phyloP scores from a whole-genome alignment of 305 asterid species.

The Fraxinus xanthoxyloides region DNA sequence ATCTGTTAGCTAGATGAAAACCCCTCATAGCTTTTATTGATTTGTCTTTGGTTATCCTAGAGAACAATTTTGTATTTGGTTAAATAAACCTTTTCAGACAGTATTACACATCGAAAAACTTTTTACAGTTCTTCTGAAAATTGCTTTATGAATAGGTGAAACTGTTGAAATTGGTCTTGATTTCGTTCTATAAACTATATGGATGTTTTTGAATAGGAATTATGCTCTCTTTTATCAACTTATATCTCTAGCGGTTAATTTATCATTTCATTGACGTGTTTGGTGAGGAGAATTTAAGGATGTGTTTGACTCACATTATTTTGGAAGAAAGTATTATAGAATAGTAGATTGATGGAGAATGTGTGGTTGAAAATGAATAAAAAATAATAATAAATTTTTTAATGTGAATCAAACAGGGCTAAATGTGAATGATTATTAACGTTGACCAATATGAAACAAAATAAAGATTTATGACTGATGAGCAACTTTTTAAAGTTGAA shows the following conservation, averaged over 20 bases:
- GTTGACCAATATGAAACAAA: too few relatives aligned
- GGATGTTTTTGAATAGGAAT: background rate
- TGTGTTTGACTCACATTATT: too few relatives aligned
- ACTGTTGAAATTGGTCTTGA: background rate
- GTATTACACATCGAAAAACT: background rate
- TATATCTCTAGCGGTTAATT: background rate
- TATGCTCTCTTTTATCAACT: background rate
- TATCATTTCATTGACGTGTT: background rate
- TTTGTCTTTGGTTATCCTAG: background rate
- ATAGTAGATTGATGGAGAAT: too few relatives aligned
- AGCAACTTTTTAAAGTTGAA: too few relatives aligned
- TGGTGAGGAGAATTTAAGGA: background rate
- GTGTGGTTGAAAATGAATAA: too few relatives aligned
- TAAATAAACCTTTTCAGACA: background rate
- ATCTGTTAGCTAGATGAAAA: constrained; percentile 7
- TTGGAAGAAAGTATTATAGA: too few relatives aligned
- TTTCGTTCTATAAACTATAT: background rate
- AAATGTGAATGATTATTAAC: background rate
- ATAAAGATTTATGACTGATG: too few relatives aligned
- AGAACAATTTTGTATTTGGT: background rate
- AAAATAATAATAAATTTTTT: too few relatives aligned
- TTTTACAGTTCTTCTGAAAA: background rate
- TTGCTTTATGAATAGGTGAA: background rate
- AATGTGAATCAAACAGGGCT: too few relatives aligned
- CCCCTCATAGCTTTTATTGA: constrained; percentile 1